Evolutionary conservation across 108 stramenopile genomes (phyloP).

Genomic region (Cyclotella choctawhatcheeana): DNA sequence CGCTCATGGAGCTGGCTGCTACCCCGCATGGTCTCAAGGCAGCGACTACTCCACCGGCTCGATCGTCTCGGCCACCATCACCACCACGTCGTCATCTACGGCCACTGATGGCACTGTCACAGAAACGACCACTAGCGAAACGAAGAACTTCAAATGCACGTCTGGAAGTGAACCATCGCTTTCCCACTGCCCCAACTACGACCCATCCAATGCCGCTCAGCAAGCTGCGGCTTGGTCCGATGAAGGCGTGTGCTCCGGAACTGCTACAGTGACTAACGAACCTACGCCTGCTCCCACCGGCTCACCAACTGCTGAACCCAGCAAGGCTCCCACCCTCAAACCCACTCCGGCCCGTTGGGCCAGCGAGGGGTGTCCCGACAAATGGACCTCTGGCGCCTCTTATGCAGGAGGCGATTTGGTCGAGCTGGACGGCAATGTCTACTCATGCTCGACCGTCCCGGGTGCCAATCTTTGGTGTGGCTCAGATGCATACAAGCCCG

Average conservation of each 20-base stretch:
- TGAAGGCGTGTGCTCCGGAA: not conserved
- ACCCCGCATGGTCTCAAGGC: no score
- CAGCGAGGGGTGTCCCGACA: not conserved
- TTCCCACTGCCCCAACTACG: not conserved
- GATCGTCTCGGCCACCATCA: not conserved
- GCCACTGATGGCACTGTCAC: not conserved
- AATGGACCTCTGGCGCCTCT: not conserved
- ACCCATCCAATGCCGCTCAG: not conserved
- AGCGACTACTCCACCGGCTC: not conserved
- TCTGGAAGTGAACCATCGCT: not conserved
- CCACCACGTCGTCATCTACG: not conserved
- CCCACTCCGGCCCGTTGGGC: not conserved
- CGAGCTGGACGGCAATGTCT: not conserved
- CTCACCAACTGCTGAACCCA: no score
- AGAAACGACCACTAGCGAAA: no score
- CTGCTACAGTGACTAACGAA: no score
- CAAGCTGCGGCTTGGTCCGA: not conserved
- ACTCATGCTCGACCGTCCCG: not conserved
- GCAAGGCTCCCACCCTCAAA: no score
- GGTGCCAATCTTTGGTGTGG: slow-evolving; percentile 2
- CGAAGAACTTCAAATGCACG: not conserved
- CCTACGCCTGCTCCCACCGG: not conserved
- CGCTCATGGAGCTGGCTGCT: no score
- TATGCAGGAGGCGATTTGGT: not conserved
- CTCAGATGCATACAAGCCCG: not conserved